Conservation (phyloP, 78 protist genomes). For the Emiliania huxleyi region DNA sequence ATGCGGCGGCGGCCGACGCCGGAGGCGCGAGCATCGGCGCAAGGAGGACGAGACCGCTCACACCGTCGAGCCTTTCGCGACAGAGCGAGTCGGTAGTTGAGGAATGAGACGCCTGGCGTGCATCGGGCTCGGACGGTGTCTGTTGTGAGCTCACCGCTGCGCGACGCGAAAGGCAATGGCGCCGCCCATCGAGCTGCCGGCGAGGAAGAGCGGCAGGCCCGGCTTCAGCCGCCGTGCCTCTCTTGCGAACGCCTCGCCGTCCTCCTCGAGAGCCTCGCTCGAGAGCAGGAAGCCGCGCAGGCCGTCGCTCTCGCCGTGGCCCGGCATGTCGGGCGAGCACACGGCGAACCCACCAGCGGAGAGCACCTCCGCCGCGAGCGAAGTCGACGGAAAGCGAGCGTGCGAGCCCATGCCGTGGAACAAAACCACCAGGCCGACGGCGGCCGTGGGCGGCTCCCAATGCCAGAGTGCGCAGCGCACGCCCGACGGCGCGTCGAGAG, state of each 20-base stretch:
- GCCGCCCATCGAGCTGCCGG: conserved; percentile 4
- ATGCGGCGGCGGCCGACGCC: background rate
- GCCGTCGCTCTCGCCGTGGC: conserved; percentile 10
- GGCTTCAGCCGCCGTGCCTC: background rate
- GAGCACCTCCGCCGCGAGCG: background rate
- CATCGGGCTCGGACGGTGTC: no score
- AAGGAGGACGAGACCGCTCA: background rate
- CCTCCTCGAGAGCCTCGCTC: background rate
- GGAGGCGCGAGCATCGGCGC: background rate
- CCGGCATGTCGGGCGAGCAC: background rate
- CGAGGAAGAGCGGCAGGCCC: background rate
- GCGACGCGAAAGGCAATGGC: background rate
- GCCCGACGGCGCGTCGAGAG: no score
- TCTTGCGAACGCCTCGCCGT: background rate
- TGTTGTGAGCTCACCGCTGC: background rate
- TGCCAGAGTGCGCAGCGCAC: no score
- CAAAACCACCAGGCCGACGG: background rate
- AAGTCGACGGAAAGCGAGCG: background rate
- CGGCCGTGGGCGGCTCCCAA: background rate
- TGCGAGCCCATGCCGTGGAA: background rate
- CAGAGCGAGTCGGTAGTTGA: no score
- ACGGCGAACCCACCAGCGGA: background rate
- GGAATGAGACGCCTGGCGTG: no score
- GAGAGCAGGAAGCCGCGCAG: background rate
- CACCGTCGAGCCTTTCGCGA: no score